phyloP scores from a whole-genome alignment of 2,329 filamentous ascomycete species.

The Trichoderma sp. region DNA sequence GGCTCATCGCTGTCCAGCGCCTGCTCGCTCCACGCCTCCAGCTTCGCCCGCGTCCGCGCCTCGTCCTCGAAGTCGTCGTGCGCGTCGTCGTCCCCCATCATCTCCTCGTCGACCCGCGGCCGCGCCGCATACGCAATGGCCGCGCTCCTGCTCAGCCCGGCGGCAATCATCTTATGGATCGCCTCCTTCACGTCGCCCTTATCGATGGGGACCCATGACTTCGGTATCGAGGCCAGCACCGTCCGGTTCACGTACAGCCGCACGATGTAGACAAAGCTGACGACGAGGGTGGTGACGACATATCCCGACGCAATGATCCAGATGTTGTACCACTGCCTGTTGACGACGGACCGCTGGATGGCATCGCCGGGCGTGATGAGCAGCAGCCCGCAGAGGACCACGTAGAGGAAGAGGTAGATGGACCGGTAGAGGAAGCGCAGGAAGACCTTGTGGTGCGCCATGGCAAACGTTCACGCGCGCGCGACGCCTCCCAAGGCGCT shows the following conservation, averaged over 20 bases:
- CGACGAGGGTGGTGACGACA: slow-evolving; percentile 68
- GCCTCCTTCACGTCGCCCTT: slow-evolving; percentile 76
- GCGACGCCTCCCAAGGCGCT: slow-evolving; percentile 15
- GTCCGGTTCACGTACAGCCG: slow-evolving; percentile 86
- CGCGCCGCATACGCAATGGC: slow-evolving; percentile 71
- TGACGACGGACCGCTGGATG: slow-evolving; percentile 73
- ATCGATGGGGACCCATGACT: slow-evolving; percentile 81
- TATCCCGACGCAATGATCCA: slow-evolving; percentile 80
- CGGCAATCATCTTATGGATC: slow-evolving; percentile 75
- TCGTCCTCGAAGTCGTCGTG: slow-evolving; percentile 27
- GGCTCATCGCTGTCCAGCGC: slow-evolving; percentile 44
- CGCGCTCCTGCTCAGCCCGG: slow-evolving; percentile 74
- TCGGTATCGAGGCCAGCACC: slow-evolving; percentile 80
- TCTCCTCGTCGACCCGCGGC: slow-evolving; percentile 36
- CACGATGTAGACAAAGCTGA: slow-evolving; percentile 75
- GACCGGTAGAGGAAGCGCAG: slow-evolving; percentile 81
- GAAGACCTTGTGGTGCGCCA: slow-evolving; percentile 50
- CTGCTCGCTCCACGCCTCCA: slow-evolving; percentile 3
- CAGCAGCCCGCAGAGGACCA: slow-evolving; percentile 72
- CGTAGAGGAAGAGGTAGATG: slow-evolving; percentile 74
- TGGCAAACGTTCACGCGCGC: slow-evolving; percentile 7
- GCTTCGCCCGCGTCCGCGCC: slow-evolving; percentile 27
- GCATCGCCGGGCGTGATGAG: slow-evolving; percentile 79
- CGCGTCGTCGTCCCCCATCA: slow-evolving; percentile 13
- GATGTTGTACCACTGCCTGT: slow-evolving; percentile 73